A percentile compares a stretch with the other conserved stretches of the same genome.
Evolutionary conservation across 345 rosid species (phyloP).

Genomic region (Syzygium aqueum): DNA sequence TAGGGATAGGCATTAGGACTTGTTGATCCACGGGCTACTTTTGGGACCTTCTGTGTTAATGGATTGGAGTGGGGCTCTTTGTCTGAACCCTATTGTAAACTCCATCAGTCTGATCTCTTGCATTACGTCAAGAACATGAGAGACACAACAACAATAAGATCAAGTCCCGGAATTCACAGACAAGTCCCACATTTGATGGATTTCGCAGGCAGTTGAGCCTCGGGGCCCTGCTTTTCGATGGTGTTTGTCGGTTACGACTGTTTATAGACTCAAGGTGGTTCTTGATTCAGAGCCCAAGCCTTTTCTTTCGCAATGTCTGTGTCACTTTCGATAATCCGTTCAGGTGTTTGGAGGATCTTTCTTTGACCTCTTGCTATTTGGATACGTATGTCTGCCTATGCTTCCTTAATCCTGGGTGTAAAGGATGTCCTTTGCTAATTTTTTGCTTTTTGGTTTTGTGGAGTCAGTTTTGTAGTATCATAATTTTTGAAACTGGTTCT

Average conservation of each 20-base stretch:
- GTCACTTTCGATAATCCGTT: not conserved
- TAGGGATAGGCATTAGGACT: not conserved
- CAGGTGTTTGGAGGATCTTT: not conserved
- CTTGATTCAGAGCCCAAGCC: not conserved
- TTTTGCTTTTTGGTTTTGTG: not conserved
- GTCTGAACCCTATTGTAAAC: not conserved
- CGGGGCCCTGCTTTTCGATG: not conserved
- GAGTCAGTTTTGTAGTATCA: not conserved
- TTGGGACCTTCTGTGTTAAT: accelerated
- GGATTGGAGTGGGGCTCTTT: not conserved
- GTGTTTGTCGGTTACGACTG: not conserved
- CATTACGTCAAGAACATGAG: not conserved
- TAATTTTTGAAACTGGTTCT: not conserved
- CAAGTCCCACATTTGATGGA: not conserved
- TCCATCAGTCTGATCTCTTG: not conserved
- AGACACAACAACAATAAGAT: not conserved
- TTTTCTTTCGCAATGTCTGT: not conserved
- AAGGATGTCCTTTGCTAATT: not conserved
- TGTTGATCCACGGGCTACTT: not conserved
- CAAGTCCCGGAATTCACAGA: not conserved
- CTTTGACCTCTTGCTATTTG: not conserved
- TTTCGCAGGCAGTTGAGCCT: not conserved
- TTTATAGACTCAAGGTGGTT: not conserved
- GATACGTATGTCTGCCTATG: not conserved
- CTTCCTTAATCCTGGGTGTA: not conserved